Percentiles rank a stretch among this genome's conserved stretches.
phyloP scores from a whole-genome alignment of 1,139 yeast genomes.

The Zygosaccharomyces pseudobailii region DNA sequence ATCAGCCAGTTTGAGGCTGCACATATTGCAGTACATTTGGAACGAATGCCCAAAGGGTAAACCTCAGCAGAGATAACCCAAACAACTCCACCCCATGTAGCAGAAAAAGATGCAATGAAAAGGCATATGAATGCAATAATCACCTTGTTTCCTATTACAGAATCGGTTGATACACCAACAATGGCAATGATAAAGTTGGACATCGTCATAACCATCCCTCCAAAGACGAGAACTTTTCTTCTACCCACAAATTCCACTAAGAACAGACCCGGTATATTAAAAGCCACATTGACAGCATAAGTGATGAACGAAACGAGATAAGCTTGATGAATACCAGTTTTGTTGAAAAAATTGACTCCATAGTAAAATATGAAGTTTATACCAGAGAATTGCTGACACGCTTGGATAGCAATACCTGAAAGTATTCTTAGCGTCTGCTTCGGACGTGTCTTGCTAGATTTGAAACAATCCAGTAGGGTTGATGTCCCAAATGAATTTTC shows the following conservation, averaged over 20 bases:
- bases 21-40: conserved; percentile 75
- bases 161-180: conserved; percentile 51
- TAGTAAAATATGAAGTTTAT: conserved; percentile 76
- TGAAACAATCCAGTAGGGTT: conserved; percentile 56
- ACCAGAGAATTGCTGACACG: conserved; percentile 73
- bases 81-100: conserved; percentile 86
- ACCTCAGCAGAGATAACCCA: conserved; percentile 77
- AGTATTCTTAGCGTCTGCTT: conserved; percentile 59
- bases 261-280: conserved; percentile 67
- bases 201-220: conserved; percentile 61
- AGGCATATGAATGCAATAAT: conserved; percentile 75
- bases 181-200: conserved; percentile 62
- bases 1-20: conserved; percentile 76
- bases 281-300: conserved; percentile 64
- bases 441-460: conserved; percentile 59
- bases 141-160: conserved; percentile 55
- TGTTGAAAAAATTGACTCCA: conserved; percentile 67
- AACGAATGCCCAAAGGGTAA: conserved; percentile 72
- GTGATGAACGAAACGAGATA: conserved; percentile 66
- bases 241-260: conserved; percentile 67
- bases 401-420: conserved; percentile 66
- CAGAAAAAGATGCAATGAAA: conserved; percentile 75
- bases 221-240: conserved; percentile 53
- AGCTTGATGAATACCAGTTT: conserved; percentile 54
- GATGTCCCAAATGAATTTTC: conserved; percentile 61